A percentile compares a stretch with the other conserved stretches of the same genome.
These are phyloP conservation scores for Agaricus bisporus DNA, from an alignment of 768 basidiomycete genomes.

Conservation along the genomic window DNA sequence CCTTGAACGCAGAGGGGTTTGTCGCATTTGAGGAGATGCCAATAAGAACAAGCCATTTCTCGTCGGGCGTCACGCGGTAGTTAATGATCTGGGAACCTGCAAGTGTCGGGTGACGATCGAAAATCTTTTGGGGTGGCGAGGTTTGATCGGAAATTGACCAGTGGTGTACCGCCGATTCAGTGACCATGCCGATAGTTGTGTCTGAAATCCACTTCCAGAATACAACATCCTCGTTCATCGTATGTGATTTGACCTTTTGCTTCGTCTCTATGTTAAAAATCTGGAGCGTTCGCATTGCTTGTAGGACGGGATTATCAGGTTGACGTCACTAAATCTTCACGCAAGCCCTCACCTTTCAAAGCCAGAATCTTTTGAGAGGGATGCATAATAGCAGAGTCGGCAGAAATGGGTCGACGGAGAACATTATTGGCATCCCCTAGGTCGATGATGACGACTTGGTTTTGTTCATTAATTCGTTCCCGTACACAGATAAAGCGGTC, in stretches of 20 bases:
- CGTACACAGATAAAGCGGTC: conserved; percentile 98
- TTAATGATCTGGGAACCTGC: conserved; percentile 97
- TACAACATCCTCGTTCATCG: conserved; percentile 88
- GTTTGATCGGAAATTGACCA: conserved; percentile 77
- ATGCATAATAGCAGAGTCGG: conserved; percentile 99
- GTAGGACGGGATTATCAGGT: conserved; percentile 2
- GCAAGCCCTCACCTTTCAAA: conserved; percentile 66
- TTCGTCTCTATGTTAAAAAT: conserved; percentile 98
- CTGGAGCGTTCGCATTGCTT: conserved; percentile 92
- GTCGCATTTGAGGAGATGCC: conserved; percentile 91
- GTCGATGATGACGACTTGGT: conserved; percentile 99
- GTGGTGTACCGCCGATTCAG: conserved; percentile 88
- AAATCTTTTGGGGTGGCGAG: conserved; percentile 84
- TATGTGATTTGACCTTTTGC: conserved; percentile 94
- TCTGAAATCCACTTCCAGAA: conserved; percentile 99
- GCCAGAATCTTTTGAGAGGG: conserved; percentile 95
- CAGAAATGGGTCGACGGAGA: conserved; percentile 89
- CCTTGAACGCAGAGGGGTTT: conserved; percentile 95
- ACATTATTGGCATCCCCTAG: conserved; percentile 97
- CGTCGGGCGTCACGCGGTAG: conserved; percentile 87
- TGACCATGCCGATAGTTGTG: conserved; percentile 90
- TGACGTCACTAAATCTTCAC: neutral
- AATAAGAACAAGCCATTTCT: conserved; percentile 95
- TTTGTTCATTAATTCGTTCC: conserved; percentile 90
- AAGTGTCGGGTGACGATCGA: conserved; percentile 94